phyloP scores from a whole-genome alignment of 2,329 filamentous ascomycete genomes.

The Xylariaceae sp. region DNA sequence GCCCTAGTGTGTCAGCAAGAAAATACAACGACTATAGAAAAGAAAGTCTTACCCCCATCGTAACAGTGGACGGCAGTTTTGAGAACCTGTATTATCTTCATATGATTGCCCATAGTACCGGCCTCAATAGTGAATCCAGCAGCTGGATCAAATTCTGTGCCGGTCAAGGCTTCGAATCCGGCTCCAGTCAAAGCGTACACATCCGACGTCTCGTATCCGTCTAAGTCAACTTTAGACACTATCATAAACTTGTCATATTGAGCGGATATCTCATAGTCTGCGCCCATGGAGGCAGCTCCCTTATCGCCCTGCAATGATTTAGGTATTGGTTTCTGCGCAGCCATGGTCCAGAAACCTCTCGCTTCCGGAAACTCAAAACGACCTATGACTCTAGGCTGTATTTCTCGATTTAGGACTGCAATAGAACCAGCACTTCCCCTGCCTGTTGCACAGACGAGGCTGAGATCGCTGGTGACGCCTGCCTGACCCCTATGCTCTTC shows the following conservation, averaged over 20 bases:
- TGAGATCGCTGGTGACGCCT: constrained; percentile 59
- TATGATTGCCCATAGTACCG: constrained; percentile 78
- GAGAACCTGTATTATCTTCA: constrained; percentile 83
- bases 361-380: constrained; percentile 74
- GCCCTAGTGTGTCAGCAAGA: constrained; percentile 21
- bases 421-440: constrained; percentile 69
- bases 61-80: constrained; percentile 88
- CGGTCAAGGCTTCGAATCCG: constrained; percentile 73
- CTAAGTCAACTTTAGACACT: constrained; percentile 70
- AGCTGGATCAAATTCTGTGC: constrained; percentile 88
- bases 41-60: constrained; percentile 70
- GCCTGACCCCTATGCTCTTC: constrained; percentile 48
- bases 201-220: constrained; percentile 75
- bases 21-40: constrained; percentile 1
- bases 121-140: constrained; percentile 87
- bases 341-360: constrained; percentile 79
- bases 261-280: constrained; percentile 60
- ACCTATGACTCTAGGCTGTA: constrained; percentile 73
- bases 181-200: constrained; percentile 76
- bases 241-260: constrained; percentile 82
- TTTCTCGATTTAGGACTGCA: constrained; percentile 74
- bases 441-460: constrained; percentile 64
- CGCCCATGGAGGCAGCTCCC: constrained; percentile 51
- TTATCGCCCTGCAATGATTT: constrained; percentile 59
- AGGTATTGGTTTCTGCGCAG: constrained; percentile 66